Base-by-base conservation (phyloP, 306 rosid genomes). In the Cucumis melo region DNA sequence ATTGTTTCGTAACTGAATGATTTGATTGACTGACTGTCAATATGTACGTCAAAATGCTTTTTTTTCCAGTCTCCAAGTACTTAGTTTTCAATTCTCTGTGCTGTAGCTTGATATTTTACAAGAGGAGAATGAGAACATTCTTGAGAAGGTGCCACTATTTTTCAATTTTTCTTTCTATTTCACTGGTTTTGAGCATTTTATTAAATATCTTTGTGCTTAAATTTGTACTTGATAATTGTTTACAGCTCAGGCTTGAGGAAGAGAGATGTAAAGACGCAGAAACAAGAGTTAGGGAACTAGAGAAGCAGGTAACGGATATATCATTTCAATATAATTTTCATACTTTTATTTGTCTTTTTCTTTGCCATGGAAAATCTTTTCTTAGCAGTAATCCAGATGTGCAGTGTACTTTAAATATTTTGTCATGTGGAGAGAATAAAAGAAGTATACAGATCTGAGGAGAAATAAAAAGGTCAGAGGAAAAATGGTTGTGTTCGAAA, bases 231-330 rank as follows among this genome's bases (percentile, higher is more conserved):
- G 77, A 73, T 78, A 73, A 50, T 78, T 50, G 53, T 78, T 53
- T 81, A 79, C 93, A 93, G 98, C 98, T 93, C 71, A 88, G 94
- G 83, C 84, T 77, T 50, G 96, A 93, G 87, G 98, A 93, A 82
- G 92, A 88, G 78, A 87, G 83, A 86, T 85, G 93, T 83, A 84
- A 91, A 27, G 98, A 89, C 76, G 88, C 90, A 60, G 92, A 91
- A 75, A 88, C 89, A 74, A 91, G 98, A 81, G 89, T 91, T 44
- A 88, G 79, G 91, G 98, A 88, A 89, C 96, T 93, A 80, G 89
- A 90, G 87, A 93, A 93, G 80, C 98, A 93, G 98, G 98, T 93
- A 80, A 81, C 53, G 42, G 19, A 77, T 62, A 66, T 73, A 5
- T 79, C 58, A 13, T 70, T 70, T 23, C 38, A 23, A 24, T 70